Percentiles rank a stretch among this genome's conserved stretches.
These are phyloP conservation scores for Pholiota molesta DNA, from an alignment of 768 basidiomycete species.

Conservation along the genomic window DNA sequence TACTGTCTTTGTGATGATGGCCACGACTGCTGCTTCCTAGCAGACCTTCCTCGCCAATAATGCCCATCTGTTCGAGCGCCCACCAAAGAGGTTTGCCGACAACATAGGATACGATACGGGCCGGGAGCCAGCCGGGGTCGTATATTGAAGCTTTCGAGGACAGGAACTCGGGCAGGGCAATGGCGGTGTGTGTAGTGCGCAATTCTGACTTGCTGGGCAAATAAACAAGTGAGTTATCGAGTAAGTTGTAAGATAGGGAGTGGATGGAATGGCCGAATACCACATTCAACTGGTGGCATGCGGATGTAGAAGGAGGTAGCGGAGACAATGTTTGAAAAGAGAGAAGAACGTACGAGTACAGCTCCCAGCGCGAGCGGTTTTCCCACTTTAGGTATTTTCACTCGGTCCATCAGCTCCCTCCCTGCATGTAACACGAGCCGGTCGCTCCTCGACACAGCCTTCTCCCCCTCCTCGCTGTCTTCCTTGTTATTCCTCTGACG, in stretches of 20 bases:
- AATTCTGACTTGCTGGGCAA: slow-evolving; percentile 73
- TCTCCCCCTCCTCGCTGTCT: background rate
- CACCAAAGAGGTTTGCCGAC: slow-evolving; percentile 86
- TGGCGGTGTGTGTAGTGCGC: slow-evolving; percentile 41
- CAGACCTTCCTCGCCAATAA: slow-evolving; percentile 66
- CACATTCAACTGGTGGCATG: background rate
- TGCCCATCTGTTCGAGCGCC: slow-evolving; percentile 78
- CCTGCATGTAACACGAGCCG: slow-evolving; percentile 64
- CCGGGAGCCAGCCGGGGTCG: slow-evolving; percentile 68
- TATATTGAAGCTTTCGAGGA: slow-evolving; percentile 62
- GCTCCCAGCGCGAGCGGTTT: slow-evolving; percentile 74
- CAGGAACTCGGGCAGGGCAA: slow-evolving; percentile 60
- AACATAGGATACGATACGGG: slow-evolving; percentile 68
- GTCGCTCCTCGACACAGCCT: slow-evolving; percentile 31
- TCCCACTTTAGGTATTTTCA: slow-evolving; percentile 70
- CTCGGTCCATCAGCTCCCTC: slow-evolving; percentile 54
- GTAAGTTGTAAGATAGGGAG: background rate
- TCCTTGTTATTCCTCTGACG: background rate
- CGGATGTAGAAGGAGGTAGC: background rate
- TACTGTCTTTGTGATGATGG: slow-evolving; percentile 41
- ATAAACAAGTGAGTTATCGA: slow-evolving; percentile 29
- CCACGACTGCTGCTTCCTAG: slow-evolving; percentile 27
- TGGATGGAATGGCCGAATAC: background rate
- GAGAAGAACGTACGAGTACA: slow-evolving; percentile 66
- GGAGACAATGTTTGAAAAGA: background rate